A percentile compares a stretch with the other conserved stretches of the same genome.
Evolutionary conservation across 331 rosid species (phyloP).

Genomic region (Pyracantha coccinea): DNA sequence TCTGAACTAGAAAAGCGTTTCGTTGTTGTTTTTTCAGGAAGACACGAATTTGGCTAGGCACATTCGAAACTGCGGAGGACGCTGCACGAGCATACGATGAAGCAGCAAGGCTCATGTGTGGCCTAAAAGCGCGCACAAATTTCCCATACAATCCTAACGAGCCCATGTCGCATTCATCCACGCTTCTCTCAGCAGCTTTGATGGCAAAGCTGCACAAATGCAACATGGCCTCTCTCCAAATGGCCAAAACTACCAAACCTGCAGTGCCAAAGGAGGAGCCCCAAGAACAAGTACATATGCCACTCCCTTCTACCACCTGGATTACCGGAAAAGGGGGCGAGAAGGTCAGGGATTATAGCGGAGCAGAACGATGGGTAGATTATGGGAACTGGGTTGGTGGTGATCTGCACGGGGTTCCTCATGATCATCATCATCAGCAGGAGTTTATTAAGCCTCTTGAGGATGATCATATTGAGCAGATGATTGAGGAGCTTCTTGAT

Average conservation of each 20-base stretch:
- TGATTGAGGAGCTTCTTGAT: constrained; percentile 81
- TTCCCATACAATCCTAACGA: constrained; percentile 55
- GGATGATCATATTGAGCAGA: constrained; percentile 75
- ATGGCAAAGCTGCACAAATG: constrained; percentile 75
- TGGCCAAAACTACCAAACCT: constrained; percentile 29
- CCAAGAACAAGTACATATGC: not conserved
- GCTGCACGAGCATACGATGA: constrained; percentile 94
- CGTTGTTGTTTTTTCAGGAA: constrained; percentile 32
- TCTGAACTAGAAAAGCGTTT: not conserved
- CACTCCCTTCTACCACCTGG: not conserved
- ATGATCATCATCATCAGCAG: constrained; percentile 18
- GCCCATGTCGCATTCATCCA: constrained; percentile 42
- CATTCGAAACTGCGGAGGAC: constrained; percentile 86
- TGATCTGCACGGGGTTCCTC: not conserved
- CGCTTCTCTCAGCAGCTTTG: constrained; percentile 66
- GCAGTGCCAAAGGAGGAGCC: constrained; percentile 14
- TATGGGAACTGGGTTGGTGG: constrained; percentile 32
- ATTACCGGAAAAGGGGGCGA: constrained; percentile 23
- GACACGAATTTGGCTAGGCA: constrained; percentile 88
- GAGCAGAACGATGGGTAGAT: constrained; percentile 15
- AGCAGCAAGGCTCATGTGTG: constrained; percentile 89
- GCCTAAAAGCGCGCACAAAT: constrained; percentile 71
- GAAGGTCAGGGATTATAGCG: not conserved
- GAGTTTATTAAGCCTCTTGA: constrained; percentile 42
- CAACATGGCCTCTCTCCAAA: constrained; percentile 72